Evolutionary conservation across 345 rosid genomes (phyloP).

Genomic region (Salix dunnii): DNA sequence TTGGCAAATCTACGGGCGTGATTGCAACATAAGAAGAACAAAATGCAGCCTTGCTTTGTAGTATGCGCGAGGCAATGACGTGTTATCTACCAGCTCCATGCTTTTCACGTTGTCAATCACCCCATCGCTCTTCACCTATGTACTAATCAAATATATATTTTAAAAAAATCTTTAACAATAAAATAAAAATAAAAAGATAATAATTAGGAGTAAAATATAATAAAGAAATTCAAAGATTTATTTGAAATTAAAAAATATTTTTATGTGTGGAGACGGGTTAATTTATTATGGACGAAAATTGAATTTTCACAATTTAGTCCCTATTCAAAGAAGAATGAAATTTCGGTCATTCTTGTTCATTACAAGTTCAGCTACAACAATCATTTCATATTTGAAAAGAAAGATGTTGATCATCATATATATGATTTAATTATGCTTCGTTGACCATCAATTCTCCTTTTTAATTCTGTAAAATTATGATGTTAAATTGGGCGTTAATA

Average conservation of each 20-base stretch:
- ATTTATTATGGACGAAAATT: not conserved
- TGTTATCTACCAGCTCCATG: not conserved
- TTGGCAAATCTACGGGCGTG: not conserved
- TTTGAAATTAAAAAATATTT: no score
- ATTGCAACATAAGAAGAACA: not conserved
- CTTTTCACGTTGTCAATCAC: constrained; percentile 3
- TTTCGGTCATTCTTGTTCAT: not conserved
- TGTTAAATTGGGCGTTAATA: not conserved
- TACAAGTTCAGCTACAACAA: not conserved
- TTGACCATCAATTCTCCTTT: not conserved
- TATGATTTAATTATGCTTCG: not conserved
- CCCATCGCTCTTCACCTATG: not conserved
- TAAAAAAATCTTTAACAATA: no score
- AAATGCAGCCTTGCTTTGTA: not conserved
- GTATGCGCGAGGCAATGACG: not conserved
- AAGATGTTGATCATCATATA: not conserved
- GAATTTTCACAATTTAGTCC: not conserved
- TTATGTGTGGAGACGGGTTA: no score
- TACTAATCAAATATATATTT: not conserved
- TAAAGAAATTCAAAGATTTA: no score
- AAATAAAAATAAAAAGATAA: no score
- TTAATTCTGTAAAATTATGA: not conserved
- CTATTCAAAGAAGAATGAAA: not conserved
- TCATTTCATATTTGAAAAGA: not conserved
- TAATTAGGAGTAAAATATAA: no score